Evolutionary conservation across 2,329 filamentous ascomycete genomes (phyloP).

Genomic region (Gremmenia infestans): DNA sequence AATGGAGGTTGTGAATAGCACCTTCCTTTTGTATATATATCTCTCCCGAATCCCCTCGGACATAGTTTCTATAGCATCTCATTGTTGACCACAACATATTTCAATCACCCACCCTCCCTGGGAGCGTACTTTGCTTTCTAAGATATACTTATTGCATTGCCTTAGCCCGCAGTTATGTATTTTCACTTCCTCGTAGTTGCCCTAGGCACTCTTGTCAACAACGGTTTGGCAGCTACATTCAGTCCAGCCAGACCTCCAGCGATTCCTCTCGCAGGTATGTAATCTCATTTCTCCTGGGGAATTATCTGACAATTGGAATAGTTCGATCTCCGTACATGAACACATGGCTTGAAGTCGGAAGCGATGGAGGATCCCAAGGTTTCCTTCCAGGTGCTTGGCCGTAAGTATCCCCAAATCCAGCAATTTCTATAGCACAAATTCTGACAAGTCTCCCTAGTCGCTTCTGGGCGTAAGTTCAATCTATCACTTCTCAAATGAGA

Average conservation of each 20-base stretch:
- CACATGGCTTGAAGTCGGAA: constrained; percentile 64
- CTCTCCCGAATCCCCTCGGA: no score
- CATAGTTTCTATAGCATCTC: not conserved
- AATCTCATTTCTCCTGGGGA: not conserved
- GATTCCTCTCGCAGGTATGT: constrained; percentile 57
- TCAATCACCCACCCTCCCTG: not conserved
- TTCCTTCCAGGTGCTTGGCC: constrained; percentile 53
- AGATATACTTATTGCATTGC: not conserved
- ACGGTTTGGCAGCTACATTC: constrained; percentile 46
- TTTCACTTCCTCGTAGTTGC: constrained; percentile 5
- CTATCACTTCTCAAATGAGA: not conserved
- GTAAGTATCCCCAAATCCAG: constrained; percentile 6
- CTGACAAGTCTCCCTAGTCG: constrained; percentile 19
- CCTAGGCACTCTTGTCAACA: constrained; percentile 2
- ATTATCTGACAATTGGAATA: not conserved
- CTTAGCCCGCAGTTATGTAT: constrained; percentile 10
- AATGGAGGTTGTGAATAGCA: no score
- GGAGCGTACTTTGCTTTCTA: not conserved
- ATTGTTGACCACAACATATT: not conserved
- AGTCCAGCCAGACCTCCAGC: constrained; percentile 61
- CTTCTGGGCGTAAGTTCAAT: constrained; percentile 26
- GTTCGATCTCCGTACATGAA: constrained; percentile 70
- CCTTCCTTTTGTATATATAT: no score
- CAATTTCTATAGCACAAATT: not conserved
- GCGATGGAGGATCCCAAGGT: constrained; percentile 56